Percentiles rank a stretch among this genome's conserved stretches.
phyloP scores from a whole-genome alignment of 2,329 filamentous ascomycete genomes.

The Diaporthe eres region DNA sequence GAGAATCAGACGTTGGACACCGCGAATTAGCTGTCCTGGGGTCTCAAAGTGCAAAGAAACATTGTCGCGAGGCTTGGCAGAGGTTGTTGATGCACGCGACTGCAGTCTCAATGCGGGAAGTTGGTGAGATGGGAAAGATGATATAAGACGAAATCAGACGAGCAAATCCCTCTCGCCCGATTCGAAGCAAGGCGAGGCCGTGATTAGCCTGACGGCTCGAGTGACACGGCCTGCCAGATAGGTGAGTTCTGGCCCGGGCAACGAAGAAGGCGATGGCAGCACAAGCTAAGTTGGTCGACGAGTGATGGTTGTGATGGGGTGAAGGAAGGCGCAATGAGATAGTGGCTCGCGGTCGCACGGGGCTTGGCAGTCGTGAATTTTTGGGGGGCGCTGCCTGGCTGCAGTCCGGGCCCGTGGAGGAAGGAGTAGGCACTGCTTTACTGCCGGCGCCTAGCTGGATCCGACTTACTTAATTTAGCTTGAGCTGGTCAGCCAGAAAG shows the following conservation, averaged over 20 bases:
- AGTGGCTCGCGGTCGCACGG: slow-evolving; percentile 11
- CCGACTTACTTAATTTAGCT: slow-evolving; percentile 32
- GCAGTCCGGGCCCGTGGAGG: slow-evolving; percentile 16
- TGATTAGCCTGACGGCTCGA: background rate
- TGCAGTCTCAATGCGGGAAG: background rate
- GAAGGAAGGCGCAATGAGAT: slow-evolving; percentile 26
- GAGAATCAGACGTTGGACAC: slow-evolving; percentile 22
- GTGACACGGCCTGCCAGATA: background rate
- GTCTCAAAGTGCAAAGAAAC: slow-evolving; percentile 21
- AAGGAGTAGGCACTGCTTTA: slow-evolving; percentile 10
- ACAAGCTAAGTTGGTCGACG: slow-evolving; percentile 6
- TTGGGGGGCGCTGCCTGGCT: background rate
- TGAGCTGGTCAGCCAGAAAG: slow-evolving; percentile 15
- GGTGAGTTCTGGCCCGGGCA: background rate
- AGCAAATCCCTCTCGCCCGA: background rate
- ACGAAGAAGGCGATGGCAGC: background rate
- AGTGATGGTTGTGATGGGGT: background rate
- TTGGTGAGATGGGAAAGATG: slow-evolving; percentile 17
- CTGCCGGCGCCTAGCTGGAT: slow-evolving; percentile 15
- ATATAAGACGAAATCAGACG: slow-evolving; percentile 12
- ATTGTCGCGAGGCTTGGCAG: slow-evolving; percentile 33
- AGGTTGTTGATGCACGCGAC: background rate
- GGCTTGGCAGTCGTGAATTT: background rate
- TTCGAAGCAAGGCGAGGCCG: background rate
- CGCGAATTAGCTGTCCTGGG: slow-evolving; percentile 32